Percentiles rank a stretch among this genome's conserved stretches.
phyloP scores from a whole-genome alignment of 441 rosid species.

The Bruguiera hainesii region DNA sequence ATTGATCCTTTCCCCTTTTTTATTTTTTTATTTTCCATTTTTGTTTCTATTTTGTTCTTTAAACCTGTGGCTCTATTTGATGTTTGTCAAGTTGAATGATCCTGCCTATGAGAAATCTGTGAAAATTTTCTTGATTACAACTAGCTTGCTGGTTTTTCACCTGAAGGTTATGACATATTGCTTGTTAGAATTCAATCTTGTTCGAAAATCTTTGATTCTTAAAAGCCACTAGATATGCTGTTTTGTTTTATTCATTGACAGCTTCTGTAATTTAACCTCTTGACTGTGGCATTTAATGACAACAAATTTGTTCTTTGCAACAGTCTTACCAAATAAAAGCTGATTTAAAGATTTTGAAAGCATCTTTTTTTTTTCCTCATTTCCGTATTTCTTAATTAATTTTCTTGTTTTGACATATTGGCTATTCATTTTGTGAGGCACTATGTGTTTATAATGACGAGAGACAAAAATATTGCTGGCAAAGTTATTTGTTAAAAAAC shows the following conservation, averaged over 20 bases:
- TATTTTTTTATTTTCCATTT: neutral
- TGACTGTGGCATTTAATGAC: too few species aligned
- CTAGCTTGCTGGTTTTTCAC: neutral
- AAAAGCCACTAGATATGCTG: too few species aligned
- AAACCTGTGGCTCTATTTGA: neutral
- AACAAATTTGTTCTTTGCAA: too few species aligned
- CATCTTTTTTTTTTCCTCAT: too few species aligned
- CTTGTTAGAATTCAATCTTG: neutral
- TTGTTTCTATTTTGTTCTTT: neutral
- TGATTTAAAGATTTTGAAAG: too few species aligned
- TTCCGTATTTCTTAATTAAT: too few species aligned
- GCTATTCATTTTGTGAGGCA: too few species aligned
- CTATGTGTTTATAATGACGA: neutral
- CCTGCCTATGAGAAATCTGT: neutral
- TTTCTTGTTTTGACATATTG: too few species aligned
- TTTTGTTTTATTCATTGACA: too few species aligned
- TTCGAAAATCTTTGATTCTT: neutral
- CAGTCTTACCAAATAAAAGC: too few species aligned
- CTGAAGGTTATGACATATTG: neutral
- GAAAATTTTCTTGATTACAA: neutral
- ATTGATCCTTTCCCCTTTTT: neutral
- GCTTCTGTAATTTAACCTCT: too few species aligned
- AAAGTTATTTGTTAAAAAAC: neutral
- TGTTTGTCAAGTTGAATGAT: conserved; percentile 3
- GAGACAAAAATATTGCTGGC: neutral